Evolutionary conservation across 768 basidiomycete genomes (phyloP), one percentile per base, ranked within the genome.

Genomic region (Terana coerulea): DNA sequence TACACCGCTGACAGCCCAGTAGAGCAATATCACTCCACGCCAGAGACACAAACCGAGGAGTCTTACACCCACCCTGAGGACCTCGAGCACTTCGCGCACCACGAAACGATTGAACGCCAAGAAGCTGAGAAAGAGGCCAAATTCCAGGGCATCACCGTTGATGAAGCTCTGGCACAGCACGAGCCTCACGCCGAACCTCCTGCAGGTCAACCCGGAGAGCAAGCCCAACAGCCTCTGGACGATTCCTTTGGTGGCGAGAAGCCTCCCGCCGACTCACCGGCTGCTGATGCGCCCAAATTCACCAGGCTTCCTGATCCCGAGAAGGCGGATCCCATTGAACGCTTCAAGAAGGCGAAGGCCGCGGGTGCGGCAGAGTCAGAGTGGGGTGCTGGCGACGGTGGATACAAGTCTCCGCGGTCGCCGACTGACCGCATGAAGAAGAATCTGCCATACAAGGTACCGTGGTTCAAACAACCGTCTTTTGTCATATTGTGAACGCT

Each of bases 41-140:
- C 94, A 0, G 97, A 98, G 66, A 98, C 95, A 0, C 97, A 98
- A 68, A 94, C 93, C 0, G 95, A 98, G 64, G 91, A 92, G 59
- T 79, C 94, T 0, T 99, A 98, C 70, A 87, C 64, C 53, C 97
- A 99, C 66, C 88, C 93, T 0, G 97, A 98, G 69, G 92, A 93
- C 67, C 51, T 87, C 40, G 94, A 95, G 60, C 95, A 99, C 64
- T 98, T 98, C 63, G 76, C 83, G 24, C 83, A 91, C 47, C 95
- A 98, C 65, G 90, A 88, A 58, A 61, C 69, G 3, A 98, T 98
- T 53, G 95, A 98, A 64, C 78, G 66, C 8, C 69, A 83, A 57
- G 95, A 98, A 69, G 88, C 86, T 21, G 84, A 87, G 61, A 81
- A 84, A 22, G 92, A 94, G 68, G 88, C 92, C 10, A 75, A 76